A percentile compares a stretch with the other conserved stretches of the same genome.
phyloP scores from a whole-genome alignment of 306 rosid species.

The Rosa rugosa region DNA sequence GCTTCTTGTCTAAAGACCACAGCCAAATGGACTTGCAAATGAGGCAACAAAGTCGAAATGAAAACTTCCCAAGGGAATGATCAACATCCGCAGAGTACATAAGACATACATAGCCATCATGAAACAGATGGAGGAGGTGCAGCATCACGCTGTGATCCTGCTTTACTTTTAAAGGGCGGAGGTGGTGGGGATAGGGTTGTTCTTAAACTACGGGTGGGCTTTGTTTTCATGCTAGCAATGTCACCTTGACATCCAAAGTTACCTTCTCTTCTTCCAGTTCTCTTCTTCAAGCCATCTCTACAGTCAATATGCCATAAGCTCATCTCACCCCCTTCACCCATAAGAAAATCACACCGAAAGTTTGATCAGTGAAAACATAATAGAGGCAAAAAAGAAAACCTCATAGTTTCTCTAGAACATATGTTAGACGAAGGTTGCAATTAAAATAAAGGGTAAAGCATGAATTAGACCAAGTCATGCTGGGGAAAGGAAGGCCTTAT shows the following conservation, averaged over 20 bases:
- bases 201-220: conserved; percentile 12
- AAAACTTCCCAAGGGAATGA: background rate
- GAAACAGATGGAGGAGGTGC: conserved; percentile 13
- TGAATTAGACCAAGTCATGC: background rate
- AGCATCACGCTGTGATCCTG: background rate
- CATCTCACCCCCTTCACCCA: conserved; percentile 18
- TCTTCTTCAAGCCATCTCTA: conserved; percentile 13
- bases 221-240: background rate
- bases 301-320: conserved; percentile 6
- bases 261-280: background rate
- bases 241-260: conserved; percentile 7
- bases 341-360: background rate
- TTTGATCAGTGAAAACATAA: background rate
- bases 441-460: background rate
- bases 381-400: background rate
- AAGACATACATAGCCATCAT: background rate
- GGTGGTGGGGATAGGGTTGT: conserved; percentile 28
- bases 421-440: background rate
- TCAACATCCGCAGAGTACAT: background rate
- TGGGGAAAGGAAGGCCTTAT: background rate
- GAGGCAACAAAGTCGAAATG: background rate
- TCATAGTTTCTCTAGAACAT: background rate
- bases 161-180: conserved; percentile 21
- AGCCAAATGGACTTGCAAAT: conserved; percentile 6
- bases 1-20: no score